A percentile compares a stretch with the other conserved stretches of the same genome.
Conservation (phyloP, 2,329 filamentous ascomycete genomes). For the Monosporascus sp. region DNA sequence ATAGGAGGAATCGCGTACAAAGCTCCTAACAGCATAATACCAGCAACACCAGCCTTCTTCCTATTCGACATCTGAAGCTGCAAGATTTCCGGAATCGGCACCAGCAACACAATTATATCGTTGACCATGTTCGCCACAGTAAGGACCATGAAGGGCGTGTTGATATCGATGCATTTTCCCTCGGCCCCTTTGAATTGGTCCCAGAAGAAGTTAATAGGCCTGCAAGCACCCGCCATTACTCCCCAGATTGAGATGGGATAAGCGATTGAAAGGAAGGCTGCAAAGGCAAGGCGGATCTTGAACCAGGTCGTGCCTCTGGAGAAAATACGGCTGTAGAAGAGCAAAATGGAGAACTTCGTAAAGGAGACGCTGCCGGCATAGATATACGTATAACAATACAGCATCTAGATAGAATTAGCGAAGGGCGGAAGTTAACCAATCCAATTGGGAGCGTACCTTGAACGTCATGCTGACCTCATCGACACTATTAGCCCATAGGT, state of each 20-base stretch:
- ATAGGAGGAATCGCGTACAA: conserved; percentile 18
- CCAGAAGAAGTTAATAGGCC: conserved; percentile 21
- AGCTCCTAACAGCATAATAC: conserved; percentile 25
- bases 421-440: too few relatives aligned
- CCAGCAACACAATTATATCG: conserved; percentile 25
- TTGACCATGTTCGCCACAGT: conserved; percentile 24
- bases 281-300: conserved; percentile 16
- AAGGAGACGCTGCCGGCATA: conserved; percentile 25
- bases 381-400: conserved; percentile 26
- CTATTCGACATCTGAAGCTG: conserved; percentile 23
- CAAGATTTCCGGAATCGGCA: conserved; percentile 25
- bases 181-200: conserved; percentile 14
- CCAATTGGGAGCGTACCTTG: conserved; percentile 7
- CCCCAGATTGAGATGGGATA: conserved; percentile 22
- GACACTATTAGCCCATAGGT: too few relatives aligned
- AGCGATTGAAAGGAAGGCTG: conserved; percentile 15
- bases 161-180: conserved; percentile 22
- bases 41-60: conserved; percentile 23
- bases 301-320: conserved; percentile 20
- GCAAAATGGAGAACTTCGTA: conserved; percentile 26
- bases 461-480: conserved; percentile 7
- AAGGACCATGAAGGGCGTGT: conserved; percentile 20
- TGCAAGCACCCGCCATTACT: conserved; percentile 16
- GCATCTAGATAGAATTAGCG: conserved; percentile 14
- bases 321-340: conserved; percentile 29